Conservation (phyloP, 495 filamentous ascomycete genomes). For the Aspergillus baeticus region DNA sequence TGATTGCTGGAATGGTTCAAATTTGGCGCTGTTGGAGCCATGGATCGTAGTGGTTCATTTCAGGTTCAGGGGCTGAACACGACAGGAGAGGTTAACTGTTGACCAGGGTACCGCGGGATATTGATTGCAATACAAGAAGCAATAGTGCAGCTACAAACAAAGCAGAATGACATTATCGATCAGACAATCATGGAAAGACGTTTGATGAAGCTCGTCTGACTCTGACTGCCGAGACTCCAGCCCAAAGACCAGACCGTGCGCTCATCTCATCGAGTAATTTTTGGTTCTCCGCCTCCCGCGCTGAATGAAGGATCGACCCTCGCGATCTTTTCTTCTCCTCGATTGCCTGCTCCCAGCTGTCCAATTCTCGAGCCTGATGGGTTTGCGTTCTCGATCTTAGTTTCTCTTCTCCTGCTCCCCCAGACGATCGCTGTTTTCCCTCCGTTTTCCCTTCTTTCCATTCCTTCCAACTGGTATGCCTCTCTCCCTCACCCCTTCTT, state of each 20-base stretch:
- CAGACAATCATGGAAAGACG: too few species aligned
- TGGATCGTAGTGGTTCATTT: neutral
- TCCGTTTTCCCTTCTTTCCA: constrained; percentile 3
- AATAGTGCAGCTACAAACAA: neutral
- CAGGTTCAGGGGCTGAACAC: constrained; percentile 5
- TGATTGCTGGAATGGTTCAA: constrained; percentile 2
- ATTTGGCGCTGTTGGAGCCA: neutral
- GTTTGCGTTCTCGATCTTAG: constrained; percentile 8
- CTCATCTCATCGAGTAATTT: too few species aligned
- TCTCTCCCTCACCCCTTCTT: constrained; percentile 13
- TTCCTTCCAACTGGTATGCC: constrained; percentile 17
- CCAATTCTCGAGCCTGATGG: constrained; percentile 4
- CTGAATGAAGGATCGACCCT: constrained; percentile 12
- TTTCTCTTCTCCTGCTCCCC: neutral
- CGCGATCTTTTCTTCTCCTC: constrained; percentile 1
- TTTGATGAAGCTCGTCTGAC: too few species aligned
- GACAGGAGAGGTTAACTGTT: neutral
- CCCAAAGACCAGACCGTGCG: too few species aligned
- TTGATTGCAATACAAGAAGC: neutral
- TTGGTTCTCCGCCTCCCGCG: constrained; percentile 17
- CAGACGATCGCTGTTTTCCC: constrained; percentile 2
- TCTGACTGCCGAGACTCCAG: too few species aligned
- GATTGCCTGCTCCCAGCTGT: neutral
- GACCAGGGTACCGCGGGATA: neutral
- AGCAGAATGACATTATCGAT: too few species aligned